Evolutionary conservation across 148 eudicot species (phyloP).

Genomic region (Vaccinium macrocarpon): DNA sequence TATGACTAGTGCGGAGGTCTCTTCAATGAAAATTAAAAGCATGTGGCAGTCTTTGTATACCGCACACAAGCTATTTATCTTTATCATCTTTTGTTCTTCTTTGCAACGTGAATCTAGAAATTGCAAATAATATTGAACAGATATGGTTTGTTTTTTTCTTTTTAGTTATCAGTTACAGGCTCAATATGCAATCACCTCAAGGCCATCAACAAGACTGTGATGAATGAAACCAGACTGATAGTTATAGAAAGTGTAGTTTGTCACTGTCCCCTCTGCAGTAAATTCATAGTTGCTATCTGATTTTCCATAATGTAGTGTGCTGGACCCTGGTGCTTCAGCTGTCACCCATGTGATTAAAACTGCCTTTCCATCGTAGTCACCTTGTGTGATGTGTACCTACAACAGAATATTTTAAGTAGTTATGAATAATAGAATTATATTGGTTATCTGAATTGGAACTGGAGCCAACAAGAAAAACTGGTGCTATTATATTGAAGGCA

Average conservation of each 20-base stretch:
- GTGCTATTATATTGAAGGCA: not conserved
- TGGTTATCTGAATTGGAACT: no score
- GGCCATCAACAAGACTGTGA: slow-evolving; percentile 67
- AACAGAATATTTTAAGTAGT: not conserved
- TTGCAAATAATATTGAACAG: not conserved
- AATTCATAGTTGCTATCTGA: slow-evolving; percentile 56
- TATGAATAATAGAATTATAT: not conserved
- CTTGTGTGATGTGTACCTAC: slow-evolving; percentile 95
- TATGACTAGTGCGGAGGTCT: not conserved
- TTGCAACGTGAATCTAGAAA: not conserved
- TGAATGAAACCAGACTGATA: slow-evolving; percentile 86
- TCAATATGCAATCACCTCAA: slow-evolving; percentile 53
- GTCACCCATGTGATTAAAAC: slow-evolving; percentile 92
- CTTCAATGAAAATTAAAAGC: not conserved
- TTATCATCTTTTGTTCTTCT: not conserved
- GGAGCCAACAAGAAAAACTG: not conserved
- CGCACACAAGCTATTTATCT: not conserved
- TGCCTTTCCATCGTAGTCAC: slow-evolving; percentile 96
- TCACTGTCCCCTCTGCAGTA: slow-evolving; percentile 57
- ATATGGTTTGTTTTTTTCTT: not conserved
- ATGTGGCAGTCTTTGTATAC: not conserved
- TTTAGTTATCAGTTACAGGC: not conserved
- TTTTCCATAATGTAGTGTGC: slow-evolving; percentile 66
- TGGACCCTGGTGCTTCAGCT: slow-evolving; percentile 78
- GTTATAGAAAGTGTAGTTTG: slow-evolving; percentile 76